phyloP scores from a whole-genome alignment of 148 eudicot genomes.

The Rhododendron simsii region DNA sequence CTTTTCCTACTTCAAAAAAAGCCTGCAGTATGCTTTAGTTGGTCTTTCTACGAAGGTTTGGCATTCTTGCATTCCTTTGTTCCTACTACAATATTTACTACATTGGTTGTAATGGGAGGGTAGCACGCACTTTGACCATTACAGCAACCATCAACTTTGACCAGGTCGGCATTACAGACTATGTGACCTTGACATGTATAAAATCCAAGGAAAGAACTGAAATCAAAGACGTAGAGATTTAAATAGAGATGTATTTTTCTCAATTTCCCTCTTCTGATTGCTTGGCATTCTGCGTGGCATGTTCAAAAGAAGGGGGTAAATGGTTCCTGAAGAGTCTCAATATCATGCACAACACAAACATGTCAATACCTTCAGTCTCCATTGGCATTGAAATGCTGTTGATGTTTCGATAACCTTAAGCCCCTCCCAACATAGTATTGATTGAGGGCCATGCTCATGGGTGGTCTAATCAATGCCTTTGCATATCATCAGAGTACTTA shows the following conservation, averaged over 20 bases:
- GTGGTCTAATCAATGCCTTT: neutral
- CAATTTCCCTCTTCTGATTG: neutral
- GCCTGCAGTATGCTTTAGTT: neutral
- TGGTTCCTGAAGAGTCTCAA: neutral
- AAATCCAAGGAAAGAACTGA: neutral
- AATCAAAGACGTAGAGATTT: neutral
- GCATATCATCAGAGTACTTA: neutral
- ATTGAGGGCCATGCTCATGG: neutral
- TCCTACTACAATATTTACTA: neutral
- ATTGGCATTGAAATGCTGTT: neutral
- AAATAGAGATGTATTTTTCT: neutral
- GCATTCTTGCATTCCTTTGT: neutral
- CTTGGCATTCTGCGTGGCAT: neutral
- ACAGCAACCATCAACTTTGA: neutral
- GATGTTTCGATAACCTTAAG: neutral
- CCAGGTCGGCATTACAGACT: neutral
- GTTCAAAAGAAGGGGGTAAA: neutral
- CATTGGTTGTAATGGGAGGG: neutral
- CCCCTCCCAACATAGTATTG: neutral
- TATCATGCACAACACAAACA: neutral
- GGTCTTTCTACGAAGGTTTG: neutral
- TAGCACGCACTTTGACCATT: neutral
- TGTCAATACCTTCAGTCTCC: neutral
- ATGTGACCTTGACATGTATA: neutral
- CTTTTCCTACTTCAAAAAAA: neutral